phyloP scores from a whole-genome alignment of 1,139 yeast species.

The Lodderomyces beijingensis region DNA sequence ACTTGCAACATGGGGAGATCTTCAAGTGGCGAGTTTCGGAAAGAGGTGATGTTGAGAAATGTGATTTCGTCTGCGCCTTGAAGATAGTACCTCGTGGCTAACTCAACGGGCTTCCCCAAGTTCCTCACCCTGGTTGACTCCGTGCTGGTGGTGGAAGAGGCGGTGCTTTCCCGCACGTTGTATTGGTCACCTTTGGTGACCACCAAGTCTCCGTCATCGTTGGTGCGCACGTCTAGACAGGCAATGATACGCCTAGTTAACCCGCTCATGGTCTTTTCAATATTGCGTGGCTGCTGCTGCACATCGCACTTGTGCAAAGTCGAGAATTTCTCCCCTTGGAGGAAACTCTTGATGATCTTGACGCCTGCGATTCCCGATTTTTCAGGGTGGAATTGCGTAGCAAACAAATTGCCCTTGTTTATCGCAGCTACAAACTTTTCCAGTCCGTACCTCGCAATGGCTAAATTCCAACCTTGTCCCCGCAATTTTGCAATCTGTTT shows the following conservation, averaged over 20 bases:
- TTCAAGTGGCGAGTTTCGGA: conserved; percentile 83
- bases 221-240: conserved; percentile 92
- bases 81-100: conserved; percentile 81
- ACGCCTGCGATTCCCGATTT: conserved; percentile 91
- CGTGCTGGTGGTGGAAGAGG: conserved; percentile 29
- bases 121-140: conserved; percentile 60
- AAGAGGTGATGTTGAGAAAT: conserved; percentile 88
- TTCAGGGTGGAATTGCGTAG: conserved; percentile 98
- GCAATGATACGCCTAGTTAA: conserved; percentile 89
- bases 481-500: conserved; percentile 25
- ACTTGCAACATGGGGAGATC: conserved; percentile 96
- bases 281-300: conserved; percentile 15
- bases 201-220: conserved; percentile 89
- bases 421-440: conserved; percentile 85
- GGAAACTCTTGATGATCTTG: conserved; percentile 65
- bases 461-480: conserved; percentile 71
- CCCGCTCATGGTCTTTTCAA: conserved; percentile 59
- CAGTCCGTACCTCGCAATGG: conserved; percentile 68
- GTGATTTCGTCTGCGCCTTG: conserved; percentile 98
- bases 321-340: conserved; percentile 45
- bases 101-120: conserved; percentile 90
- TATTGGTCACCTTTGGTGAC: conserved; percentile 98
- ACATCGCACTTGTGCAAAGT: conserved; percentile 16
- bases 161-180: conserved; percentile 76
- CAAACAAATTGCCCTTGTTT: conserved; percentile 71